Evolutionary conservation across 306 rosid genomes (phyloP), one percentile per base, ranked within the genome.

Genomic region (Gastrolobium bilobum): DNA sequence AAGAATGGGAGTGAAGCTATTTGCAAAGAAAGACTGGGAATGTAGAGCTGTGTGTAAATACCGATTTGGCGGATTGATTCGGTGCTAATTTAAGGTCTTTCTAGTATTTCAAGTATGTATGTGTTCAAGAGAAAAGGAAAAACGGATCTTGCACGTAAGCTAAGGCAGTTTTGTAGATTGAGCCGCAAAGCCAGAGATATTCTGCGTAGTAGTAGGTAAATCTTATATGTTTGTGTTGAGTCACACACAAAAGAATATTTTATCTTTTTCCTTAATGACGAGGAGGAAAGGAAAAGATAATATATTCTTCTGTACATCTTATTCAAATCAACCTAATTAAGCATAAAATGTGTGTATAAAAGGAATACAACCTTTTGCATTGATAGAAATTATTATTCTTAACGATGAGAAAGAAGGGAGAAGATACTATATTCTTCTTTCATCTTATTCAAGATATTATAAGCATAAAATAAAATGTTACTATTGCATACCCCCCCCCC

Each of bases 1-100:
- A 44, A 48, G 61, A 33, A 57, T 65, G 51, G 75, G 59, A 74
- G 7, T 78, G 77, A 79, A 73, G 40, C 52, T 75, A 62, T 53
- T 43, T 63, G 42, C 30, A 15, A 48, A 8, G 68, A 7, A 68
- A 46, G 58, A 7, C 13, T 66, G 44, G 29, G 37, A 30, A n/a
- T 7, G 7, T 35, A 35, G 37, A n/a, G 8, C 35, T 71, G 35
- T 71, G 2, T 70, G 8, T 31, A 59, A 31, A 59, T 4, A 11
- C 40, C 4, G 66, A 33, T 33, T 59, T 51, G 31, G 50, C 15
- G 44, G 14, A 70, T 34, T n/a, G 7, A 42, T 70, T 50, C 9
- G 14, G 2, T 70, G 40, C 13, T 15, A 14, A 2, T 33, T 33
- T 13, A n/a, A 7, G 2, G 34, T 46, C 40, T 68, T 46, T 70